These are phyloP conservation scores for Pseudogymnoascus verrucosus DNA, from an alignment of 2,329 filamentous ascomycete genomes.

Conservation along the genomic window DNA sequence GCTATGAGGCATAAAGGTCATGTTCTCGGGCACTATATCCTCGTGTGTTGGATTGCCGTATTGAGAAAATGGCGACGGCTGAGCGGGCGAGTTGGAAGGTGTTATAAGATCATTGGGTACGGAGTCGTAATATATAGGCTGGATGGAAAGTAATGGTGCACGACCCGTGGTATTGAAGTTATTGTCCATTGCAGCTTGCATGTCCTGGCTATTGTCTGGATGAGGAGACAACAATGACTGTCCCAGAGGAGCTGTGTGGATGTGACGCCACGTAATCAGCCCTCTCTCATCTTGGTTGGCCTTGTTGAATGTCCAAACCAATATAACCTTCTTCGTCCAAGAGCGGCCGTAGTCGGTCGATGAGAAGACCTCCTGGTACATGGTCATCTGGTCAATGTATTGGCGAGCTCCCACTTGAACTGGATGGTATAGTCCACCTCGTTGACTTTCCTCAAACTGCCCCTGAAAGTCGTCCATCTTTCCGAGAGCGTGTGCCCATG, in stretches of 20 bases:
- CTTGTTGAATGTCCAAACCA: slow-evolving; percentile 57
- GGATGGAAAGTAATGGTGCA: neutral
- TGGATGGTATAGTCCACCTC: slow-evolving; percentile 32
- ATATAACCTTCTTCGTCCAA: slow-evolving; percentile 51
- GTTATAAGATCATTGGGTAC: neutral
- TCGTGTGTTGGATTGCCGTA: neutral
- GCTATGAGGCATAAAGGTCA: slow-evolving; percentile 34
- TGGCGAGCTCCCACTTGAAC: slow-evolving; percentile 40
- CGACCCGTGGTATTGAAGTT: neutral
- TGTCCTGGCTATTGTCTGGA: slow-evolving; percentile 10
- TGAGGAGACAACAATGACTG: slow-evolving; percentile 24
- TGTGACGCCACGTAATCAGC: slow-evolving; percentile 53
- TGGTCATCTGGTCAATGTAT: slow-evolving; percentile 52
- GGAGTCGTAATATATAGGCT: neutral
- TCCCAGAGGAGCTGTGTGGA: slow-evolving; percentile 28
- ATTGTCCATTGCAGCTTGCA: neutral
- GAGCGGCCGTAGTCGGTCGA: slow-evolving; percentile 35
- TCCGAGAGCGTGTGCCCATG: slow-evolving; percentile 26
- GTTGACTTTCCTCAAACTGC: slow-evolving; percentile 35
- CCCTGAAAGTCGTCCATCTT: slow-evolving; percentile 20
- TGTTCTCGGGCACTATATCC: neutral
- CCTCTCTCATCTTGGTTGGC: slow-evolving; percentile 41
- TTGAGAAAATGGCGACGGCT: slow-evolving; percentile 1
- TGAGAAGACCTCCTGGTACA: slow-evolving; percentile 61
- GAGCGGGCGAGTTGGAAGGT: neutral